These are phyloP conservation scores for Tephrocybe sp. DNA, from an alignment of 768 basidiomycete genomes.

Conservation along the genomic window DNA sequence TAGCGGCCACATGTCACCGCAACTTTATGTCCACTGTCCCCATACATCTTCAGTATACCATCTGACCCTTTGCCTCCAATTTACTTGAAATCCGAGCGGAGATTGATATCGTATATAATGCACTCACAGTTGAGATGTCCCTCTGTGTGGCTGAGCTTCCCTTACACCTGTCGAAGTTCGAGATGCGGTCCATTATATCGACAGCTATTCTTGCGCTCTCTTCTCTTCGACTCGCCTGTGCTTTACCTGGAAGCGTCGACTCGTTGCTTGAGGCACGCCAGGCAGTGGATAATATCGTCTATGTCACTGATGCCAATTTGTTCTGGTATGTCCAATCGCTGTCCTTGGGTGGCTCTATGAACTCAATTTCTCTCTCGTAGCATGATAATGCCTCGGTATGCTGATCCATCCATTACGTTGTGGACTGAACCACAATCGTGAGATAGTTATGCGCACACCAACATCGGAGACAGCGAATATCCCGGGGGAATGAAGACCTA, in stretches of 20 bases:
- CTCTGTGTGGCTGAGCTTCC: not conserved
- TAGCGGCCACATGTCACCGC: not conserved
- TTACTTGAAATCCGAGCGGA: not conserved
- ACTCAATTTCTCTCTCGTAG: conserved; percentile 18
- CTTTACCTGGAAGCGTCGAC: conserved; percentile 1
- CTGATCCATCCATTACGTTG: not conserved
- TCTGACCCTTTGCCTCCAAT: not conserved
- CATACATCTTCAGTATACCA: not conserved
- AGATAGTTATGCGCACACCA: conserved; percentile 37
- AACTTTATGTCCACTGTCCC: not conserved
- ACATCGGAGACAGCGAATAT: conserved; percentile 53
- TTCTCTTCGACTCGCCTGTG: not conserved
- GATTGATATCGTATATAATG: not conserved
- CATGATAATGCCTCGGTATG: conserved; percentile 49
- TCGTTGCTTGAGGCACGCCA: conserved; percentile 24
- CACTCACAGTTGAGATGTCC: not conserved
- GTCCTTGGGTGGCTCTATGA: not conserved
- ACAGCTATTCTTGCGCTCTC: not conserved
- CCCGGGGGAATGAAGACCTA: conserved; percentile 57
- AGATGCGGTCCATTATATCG: not conserved
- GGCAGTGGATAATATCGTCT: conserved; percentile 51
- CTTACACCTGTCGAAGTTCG: not conserved
- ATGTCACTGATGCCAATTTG: conserved; percentile 38
- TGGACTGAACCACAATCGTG: not conserved
- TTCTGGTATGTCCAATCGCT: conserved; percentile 40